A percentile compares a stretch with the other conserved stretches of the same genome.
phyloP scores from a whole-genome alignment of 225 moss, liverwort and hornwort species.

The Physcomitrellopsis africana region DNA sequence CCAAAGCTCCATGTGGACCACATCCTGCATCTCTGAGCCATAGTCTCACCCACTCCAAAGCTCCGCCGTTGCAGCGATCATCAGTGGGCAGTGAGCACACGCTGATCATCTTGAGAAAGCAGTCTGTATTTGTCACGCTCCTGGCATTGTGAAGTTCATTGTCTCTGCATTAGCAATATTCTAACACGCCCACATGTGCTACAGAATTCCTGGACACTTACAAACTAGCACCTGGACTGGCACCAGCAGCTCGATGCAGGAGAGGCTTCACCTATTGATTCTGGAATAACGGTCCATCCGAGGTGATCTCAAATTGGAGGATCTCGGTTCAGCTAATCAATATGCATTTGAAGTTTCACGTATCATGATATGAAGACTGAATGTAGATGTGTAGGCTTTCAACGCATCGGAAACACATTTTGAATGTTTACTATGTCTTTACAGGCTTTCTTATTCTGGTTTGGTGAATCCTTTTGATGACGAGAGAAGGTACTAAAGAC shows the following conservation, averaged over 20 bases:
- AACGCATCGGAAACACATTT: neutral
- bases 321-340: neutral
- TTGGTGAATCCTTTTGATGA: neutral
- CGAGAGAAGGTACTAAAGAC: neutral
- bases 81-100: neutral
- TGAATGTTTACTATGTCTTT: neutral
- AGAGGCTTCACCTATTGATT: conserved; percentile 55
- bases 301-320: conserved; percentile 21
- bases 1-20: too few species aligned
- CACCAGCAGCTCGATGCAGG: conserved; percentile 43
- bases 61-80: too few species aligned
- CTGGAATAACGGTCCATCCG: conserved; percentile 38
- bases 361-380: conserved; percentile 5
- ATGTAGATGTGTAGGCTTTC: neutral
- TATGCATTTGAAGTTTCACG: neutral
- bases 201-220: conserved; percentile 35
- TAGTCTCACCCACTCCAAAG: too few species aligned
- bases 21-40: too few species aligned
- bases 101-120: conserved; percentile 41
- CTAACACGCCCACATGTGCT: conserved; percentile 29
- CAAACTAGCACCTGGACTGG: conserved; percentile 8
- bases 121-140: conserved; percentile 49
- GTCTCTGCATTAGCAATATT: conserved; percentile 21
- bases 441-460: neutral
- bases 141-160: conserved; percentile 39